These are phyloP conservation scores for Alnus glutinosa DNA, from an alignment of 306 rosid species.

Conservation along the genomic window DNA sequence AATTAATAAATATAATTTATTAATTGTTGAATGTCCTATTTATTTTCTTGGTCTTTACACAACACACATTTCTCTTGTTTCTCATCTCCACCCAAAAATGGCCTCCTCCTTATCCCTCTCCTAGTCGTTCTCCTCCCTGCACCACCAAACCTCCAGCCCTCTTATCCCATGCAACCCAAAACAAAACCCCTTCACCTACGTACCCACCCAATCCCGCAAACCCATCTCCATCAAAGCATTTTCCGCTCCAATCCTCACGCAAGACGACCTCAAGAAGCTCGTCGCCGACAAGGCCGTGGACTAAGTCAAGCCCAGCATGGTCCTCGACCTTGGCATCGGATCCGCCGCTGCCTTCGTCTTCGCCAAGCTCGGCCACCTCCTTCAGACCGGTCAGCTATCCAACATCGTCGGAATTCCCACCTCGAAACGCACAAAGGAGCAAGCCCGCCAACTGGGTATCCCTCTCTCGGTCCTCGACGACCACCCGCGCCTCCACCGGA, in stretches of 20 bases:
- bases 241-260: slow-evolving; percentile 2
- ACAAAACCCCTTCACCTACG: slow-evolving; percentile 37
- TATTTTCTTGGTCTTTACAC: too few species aligned
- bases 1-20: too few species aligned
- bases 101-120: slow-evolving; percentile 63
- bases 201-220: slow-evolving; percentile 20
- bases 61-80: too few species aligned
- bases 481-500: slow-evolving; percentile 65
- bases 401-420: slow-evolving; percentile 76
- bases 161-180: slow-evolving; percentile 52
- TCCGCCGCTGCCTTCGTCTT: slow-evolving; percentile 90
- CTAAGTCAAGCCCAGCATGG: slow-evolving; percentile 73
- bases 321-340: slow-evolving; percentile 85
- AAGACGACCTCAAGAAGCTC: slow-evolving; percentile 75
- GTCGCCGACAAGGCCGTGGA: slow-evolving; percentile 90
- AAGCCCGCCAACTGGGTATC: slow-evolving; percentile 69
- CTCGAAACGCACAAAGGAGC: slow-evolving; percentile 81
- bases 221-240: too few species aligned
- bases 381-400: slow-evolving; percentile 53
- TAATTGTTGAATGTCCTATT: too few species aligned
- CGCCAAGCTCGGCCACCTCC: slow-evolving; percentile 65
- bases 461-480: slow-evolving; percentile 77
- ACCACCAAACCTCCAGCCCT: slow-evolving; percentile 47
- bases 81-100: too few species aligned
- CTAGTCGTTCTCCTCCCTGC: slow-evolving; percentile 47